A percentile compares a stretch with the other conserved stretches of the same genome.
Evolutionary conservation across 306 rosid genomes (phyloP).

Genomic region (Trifolium fragiferum): DNA sequence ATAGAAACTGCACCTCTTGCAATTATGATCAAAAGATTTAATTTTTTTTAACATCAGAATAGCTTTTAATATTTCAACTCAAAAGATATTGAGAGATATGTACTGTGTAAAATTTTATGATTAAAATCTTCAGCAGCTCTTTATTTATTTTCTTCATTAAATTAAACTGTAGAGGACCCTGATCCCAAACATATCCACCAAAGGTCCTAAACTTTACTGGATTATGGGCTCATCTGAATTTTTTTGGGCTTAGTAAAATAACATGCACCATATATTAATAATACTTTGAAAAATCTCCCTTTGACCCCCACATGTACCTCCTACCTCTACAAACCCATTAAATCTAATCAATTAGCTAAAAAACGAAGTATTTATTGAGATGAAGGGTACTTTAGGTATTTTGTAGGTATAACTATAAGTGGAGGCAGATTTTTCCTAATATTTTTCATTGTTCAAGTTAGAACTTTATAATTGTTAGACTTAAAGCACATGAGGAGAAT

Average conservation of each 20-base stretch:
- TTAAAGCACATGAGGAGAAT: too few relatives aligned
- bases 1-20: not conserved
- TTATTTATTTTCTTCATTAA: not conserved
- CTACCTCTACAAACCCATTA: too few relatives aligned
- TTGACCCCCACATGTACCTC: too few relatives aligned
- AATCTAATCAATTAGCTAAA: too few relatives aligned
- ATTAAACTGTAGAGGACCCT: not conserved
- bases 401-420: too few relatives aligned
- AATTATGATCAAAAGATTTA: not conserved
- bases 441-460: too few relatives aligned
- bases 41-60: not conserved
- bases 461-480: too few relatives aligned
- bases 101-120: not conserved
- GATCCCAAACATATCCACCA: conserved; percentile 10
- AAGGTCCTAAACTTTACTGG: conserved; percentile 1
- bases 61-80: not conserved
- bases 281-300: too few relatives aligned
- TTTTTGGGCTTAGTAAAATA: conserved; percentile 4
- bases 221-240: conserved; percentile 12
- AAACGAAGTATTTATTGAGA: too few relatives aligned
- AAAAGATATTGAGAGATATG: not conserved
- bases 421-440: too few relatives aligned
- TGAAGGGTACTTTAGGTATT: too few relatives aligned
- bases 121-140: not conserved
- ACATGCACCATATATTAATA: not conserved